Percentiles rank a stretch among this genome's conserved stretches.
These are phyloP conservation scores for Penstemon eatonii DNA, from an alignment of 257 asterid genomes.

Conservation along the genomic window DNA sequence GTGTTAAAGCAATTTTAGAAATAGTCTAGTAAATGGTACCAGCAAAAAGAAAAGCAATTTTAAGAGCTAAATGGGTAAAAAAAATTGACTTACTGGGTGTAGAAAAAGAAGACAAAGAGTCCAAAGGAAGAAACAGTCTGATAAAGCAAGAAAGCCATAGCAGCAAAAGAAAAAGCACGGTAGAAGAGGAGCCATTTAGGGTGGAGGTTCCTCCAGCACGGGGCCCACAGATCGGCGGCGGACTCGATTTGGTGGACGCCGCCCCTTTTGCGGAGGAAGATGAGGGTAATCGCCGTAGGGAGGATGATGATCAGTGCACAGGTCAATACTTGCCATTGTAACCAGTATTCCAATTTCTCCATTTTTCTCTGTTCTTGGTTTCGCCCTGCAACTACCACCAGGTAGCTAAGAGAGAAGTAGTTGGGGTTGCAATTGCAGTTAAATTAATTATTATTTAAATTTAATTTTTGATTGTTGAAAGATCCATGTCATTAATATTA, in stretches of 20 bases:
- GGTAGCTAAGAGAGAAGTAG: too few species aligned
- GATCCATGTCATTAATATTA: too few species aligned
- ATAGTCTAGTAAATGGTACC: too few species aligned
- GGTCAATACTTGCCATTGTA: conserved; percentile 71
- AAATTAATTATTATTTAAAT: too few species aligned
- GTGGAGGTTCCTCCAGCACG: conserved; percentile 74
- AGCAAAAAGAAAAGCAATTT: background rate
- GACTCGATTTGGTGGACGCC: background rate
- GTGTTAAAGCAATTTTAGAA: too few species aligned
- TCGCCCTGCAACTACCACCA: too few species aligned
- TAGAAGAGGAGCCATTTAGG: conserved; percentile 74
- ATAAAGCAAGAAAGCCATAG: conserved; percentile 66
- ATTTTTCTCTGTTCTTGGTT: background rate
- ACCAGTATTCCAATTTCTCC: conserved; percentile 51
- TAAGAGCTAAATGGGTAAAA: background rate
- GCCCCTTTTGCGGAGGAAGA: conserved; percentile 36
- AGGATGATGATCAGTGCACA: conserved; percentile 53
- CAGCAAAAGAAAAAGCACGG: conserved; percentile 60
- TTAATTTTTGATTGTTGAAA: too few species aligned
- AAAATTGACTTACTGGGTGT: conserved; percentile 62
- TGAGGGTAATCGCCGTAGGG: conserved; percentile 43
- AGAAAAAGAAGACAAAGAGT: conserved; percentile 74
- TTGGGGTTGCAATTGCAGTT: too few species aligned
- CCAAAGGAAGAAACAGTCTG: conserved; percentile 54
- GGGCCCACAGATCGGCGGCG: conserved; percentile 58